Evolutionary conservation across 257 asterid species (phyloP), one percentile per base, ranked within the genome.

Genomic region (Schizonepeta tenuifolia): DNA sequence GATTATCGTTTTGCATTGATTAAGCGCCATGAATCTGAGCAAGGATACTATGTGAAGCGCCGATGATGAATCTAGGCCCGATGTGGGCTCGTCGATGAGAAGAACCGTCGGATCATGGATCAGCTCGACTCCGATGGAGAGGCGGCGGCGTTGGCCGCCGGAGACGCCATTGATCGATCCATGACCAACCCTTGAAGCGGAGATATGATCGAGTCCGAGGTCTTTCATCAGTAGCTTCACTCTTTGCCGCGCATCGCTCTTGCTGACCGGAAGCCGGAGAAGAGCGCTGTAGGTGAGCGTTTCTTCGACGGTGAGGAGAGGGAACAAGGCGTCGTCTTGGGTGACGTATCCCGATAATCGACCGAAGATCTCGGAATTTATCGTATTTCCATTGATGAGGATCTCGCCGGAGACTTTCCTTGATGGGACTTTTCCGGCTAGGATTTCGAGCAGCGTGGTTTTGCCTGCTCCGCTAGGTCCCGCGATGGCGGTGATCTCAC

Each of bases 401-500:
- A 92, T 82, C 36, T 82, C 72, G 6, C 97, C 98, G 4, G 88
- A 87, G 3, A 86, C 82, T 61, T 77, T 78, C 3, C 46, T 64
- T 6, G 80, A 81, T n/a, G 93, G 71, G 66, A 79, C 65, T 51
- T 81, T 82, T 26, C 96, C 97, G 0, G 93, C 93, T 9, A 92
- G 90, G 69, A 92, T 88, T 51, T 89, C 93, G 1, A 92, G 64
- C 26, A 92, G 88, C 0, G 96, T 88, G 2, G 97, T 86, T 78
- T 92, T 92, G 20, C 98, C 98, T 0, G 98, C 97, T 1, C 98
- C 98, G 50, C 98, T 92, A 0, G 98, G 94, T 26, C 98, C 98
- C 2, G 97, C 98, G 28, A 92, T 79, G 15, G 98, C 98, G 0
- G 98, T 92, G 67, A 92, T 71, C 76, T 92, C 85, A 15, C 91